Conservation (phyloP, 2,329 filamentous ascomycete species). For the Pseudogymnoascus sp. region DNA sequence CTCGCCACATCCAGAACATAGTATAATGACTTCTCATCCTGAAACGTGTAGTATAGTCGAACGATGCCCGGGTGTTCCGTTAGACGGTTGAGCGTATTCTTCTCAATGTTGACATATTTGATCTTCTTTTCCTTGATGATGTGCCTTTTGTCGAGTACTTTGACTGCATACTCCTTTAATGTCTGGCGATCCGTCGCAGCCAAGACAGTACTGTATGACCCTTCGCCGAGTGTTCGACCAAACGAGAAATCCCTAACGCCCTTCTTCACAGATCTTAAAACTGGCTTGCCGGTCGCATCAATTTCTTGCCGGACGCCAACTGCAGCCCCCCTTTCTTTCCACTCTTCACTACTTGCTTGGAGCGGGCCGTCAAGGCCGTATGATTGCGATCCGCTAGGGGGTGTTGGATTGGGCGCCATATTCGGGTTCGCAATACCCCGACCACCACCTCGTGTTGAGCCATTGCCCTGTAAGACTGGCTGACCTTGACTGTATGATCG, state of each 20-base stretch:
- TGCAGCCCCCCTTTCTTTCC: slow-evolving; percentile 92
- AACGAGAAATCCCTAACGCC: slow-evolving; percentile 96
- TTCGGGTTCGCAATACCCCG: slow-evolving; percentile 27
- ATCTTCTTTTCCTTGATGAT: slow-evolving; percentile 99
- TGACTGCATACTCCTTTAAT: slow-evolving; percentile 93
- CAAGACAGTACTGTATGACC: slow-evolving; percentile 94
- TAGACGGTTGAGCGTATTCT: slow-evolving; percentile 90
- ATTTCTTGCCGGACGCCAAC: slow-evolving; percentile 73
- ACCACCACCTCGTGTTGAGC: slow-evolving; percentile 59
- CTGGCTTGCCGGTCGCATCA: slow-evolving; percentile 73
- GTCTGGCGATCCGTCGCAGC: slow-evolving; percentile 90
- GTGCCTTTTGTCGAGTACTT: slow-evolving; percentile 94
- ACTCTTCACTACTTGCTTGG: slow-evolving; percentile 71
- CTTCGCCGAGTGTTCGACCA: slow-evolving; percentile 82
- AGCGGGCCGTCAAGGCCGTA: slow-evolving; percentile 50
- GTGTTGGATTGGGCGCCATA: slow-evolving; percentile 13
- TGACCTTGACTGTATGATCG: slow-evolving; percentile 56
- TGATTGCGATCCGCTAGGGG: slow-evolving; percentile 28
- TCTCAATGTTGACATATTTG: slow-evolving; percentile 99
- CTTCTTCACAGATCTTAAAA: slow-evolving; percentile 84
- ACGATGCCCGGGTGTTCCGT: slow-evolving; percentile 97
- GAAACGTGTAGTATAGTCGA: slow-evolving; percentile 95
- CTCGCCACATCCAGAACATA: slow-evolving; percentile 92
- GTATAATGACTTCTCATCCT: slow-evolving; percentile 91
- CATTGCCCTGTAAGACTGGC: slow-evolving; percentile 42